Evolutionary conservation across 306 rosid genomes (phyloP), one percentile per base, ranked within the genome.

Genomic region (Oxytropis ochrocephala): DNA sequence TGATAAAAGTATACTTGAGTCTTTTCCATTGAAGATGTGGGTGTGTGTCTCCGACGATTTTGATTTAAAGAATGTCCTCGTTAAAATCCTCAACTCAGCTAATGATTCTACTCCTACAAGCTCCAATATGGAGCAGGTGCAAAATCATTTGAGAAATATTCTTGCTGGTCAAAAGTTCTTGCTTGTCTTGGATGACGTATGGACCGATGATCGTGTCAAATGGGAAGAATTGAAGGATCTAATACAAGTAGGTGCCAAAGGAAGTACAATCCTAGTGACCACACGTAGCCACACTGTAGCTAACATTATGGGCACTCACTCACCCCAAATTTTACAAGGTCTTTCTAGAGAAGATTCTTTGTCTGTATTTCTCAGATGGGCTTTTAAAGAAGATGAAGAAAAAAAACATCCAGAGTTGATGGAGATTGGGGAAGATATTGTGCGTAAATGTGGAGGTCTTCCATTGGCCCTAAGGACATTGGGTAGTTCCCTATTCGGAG

Each of bases 391-490:
- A 19, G 73, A 50, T 8, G 71, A 39, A 19, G 83, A 73, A 17
- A 29, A 19, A 56, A 46, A n/a, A 0, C 27, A 58, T 43, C 79
- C 74, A 9, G 7, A 62, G 0, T 51, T 81, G 3, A 0, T 70
- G 13, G 5, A 47, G 4, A 71, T 80, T 16, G 85, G 75, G 14
- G 17, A 24, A 2, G 66, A 51, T 3, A 70, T 80, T 41, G 79
- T 47, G 19, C 11, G 48, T 8, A 82, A 75, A 49, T 79, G 86
- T 39, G 2, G 8, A 18, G 81, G 84, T 21, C 53, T 83, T 67
- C 84, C 69, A 1, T 58, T 79, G 43, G 79, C 78, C 0, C 11
- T 76, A 21, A 79, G 78, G 18, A 79, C 82, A 10, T 8, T 83
- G 4, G 82, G 75, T 0, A 36, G 75, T 38, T 27, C 39, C 29